Conservation (phyloP, 139 green algal species). For the Chara braunii region DNA sequence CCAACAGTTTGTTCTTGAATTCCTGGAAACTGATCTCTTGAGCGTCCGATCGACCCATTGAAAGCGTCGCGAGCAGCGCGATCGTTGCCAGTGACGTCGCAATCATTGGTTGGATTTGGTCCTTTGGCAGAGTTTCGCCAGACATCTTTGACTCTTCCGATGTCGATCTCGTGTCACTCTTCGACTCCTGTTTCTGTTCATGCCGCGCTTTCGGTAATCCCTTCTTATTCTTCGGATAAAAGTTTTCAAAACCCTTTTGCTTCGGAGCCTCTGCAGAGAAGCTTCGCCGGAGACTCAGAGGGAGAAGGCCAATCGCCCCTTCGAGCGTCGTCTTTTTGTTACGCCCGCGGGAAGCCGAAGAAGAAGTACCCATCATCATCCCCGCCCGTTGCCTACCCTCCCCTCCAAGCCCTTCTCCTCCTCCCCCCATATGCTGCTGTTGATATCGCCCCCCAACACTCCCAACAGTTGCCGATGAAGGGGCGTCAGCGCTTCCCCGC, state of each 20-base stretch:
- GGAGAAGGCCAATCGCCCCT: too few relatives aligned
- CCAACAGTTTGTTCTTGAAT: slow-evolving; percentile 64
- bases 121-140: not conserved
- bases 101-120: not conserved
- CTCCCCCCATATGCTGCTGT: too few relatives aligned
- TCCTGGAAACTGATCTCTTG: slow-evolving; percentile 38
- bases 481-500: too few relatives aligned
- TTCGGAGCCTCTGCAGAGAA: too few relatives aligned
- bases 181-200: slow-evolving; percentile 1
- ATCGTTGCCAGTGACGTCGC: not conserved
- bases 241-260: slow-evolving; percentile 35
- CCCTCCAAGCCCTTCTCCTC: too few relatives aligned
- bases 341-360: too few relatives aligned
- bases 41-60: not conserved
- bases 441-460: too few relatives aligned
- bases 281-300: too few relatives aligned
- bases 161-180: not conserved
- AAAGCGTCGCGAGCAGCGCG: not conserved
- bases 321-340: too few relatives aligned
- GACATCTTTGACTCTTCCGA: not conserved
- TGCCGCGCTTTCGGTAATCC: not conserved
- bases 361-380: too few relatives aligned
- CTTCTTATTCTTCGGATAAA: slow-evolving; percentile 30
- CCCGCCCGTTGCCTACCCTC: too few relatives aligned
- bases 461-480: too few relatives aligned